These are phyloP conservation scores for Coemansia erecta DNA, from an alignment of 192 early-diverging fungal species.

Conservation along the genomic window DNA sequence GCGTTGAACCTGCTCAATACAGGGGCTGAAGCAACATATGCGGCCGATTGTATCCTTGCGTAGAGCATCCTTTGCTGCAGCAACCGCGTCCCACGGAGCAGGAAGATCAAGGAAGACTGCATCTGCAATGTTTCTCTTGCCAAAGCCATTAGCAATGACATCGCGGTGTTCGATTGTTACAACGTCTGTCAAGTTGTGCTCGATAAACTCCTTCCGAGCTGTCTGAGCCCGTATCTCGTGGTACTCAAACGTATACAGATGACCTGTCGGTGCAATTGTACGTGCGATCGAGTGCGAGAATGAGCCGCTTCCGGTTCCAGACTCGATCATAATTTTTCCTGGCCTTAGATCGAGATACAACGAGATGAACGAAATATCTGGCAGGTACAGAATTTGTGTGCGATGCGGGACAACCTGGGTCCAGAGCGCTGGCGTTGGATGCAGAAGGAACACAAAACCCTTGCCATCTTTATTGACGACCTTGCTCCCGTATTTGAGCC, in stretches of 20 bases:
- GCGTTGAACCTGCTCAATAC: slow-evolving; percentile 90
- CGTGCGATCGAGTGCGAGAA: slow-evolving; percentile 94
- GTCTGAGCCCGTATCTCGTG: slow-evolving; percentile 74
- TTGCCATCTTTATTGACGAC: slow-evolving; percentile 58
- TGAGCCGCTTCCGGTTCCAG: slow-evolving; percentile 94
- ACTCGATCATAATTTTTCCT: slow-evolving; percentile 83
- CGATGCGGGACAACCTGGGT: slow-evolving; percentile 88
- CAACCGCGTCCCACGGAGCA: slow-evolving; percentile 92
- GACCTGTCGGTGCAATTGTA: slow-evolving; percentile 81
- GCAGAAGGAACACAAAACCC: slow-evolving; percentile 81
- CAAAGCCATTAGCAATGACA: slow-evolving; percentile 79
- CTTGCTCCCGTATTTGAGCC: slow-evolving; percentile 82
- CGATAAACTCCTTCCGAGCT: slow-evolving; percentile 70
- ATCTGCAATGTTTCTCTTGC: slow-evolving; percentile 64
- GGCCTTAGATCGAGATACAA: slow-evolving; percentile 79
- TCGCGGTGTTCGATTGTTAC: slow-evolving; percentile 79
- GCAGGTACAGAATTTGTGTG: slow-evolving; percentile 93
- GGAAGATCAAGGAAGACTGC: slow-evolving; percentile 97
- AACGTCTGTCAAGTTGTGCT: slow-evolving; percentile 69
- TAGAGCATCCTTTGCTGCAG: slow-evolving; percentile 80
- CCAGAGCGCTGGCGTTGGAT: slow-evolving; percentile 96
- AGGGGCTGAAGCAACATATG: slow-evolving; percentile 94
- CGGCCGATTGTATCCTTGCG: slow-evolving; percentile 75
- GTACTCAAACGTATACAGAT: slow-evolving; percentile 94
- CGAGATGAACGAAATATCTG: slow-evolving; percentile 92